These are phyloP conservation scores for Licmophora abbreviata DNA, from an alignment of 108 stramenopile genomes.

Conservation along the genomic window DNA sequence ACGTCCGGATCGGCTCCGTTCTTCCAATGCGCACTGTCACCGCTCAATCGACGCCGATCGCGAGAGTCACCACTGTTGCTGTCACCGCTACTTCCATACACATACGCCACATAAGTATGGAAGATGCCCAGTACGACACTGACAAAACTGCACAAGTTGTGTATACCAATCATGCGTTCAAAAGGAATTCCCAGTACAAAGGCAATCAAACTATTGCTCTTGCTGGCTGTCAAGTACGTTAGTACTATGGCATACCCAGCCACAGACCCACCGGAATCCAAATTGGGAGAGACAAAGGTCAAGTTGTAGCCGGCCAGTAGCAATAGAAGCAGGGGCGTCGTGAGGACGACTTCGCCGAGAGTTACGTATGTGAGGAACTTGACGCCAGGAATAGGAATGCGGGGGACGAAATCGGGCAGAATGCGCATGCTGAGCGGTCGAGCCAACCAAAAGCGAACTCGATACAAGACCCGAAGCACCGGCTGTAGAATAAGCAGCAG, in stretches of 20 bases:
- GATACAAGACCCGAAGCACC: conserved; percentile 1
- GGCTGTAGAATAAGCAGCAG: conserved; percentile 4
- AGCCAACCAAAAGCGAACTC: conserved; percentile 12
- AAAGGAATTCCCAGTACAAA: conserved; percentile 9
- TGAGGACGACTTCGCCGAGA: conserved; percentile 15
- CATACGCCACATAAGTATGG: conserved; percentile 1
- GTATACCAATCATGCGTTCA: conserved; percentile 7
- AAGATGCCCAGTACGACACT: conserved; percentile 1
- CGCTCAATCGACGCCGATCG: conserved; percentile 5
- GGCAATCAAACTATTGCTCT: conserved; percentile 3
- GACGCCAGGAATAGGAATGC: conserved; percentile 7
- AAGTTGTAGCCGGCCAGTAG: conserved; percentile 13
- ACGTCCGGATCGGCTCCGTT: conserved; percentile 5
- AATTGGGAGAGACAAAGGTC: conserved; percentile 10
- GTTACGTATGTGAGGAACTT: conserved; percentile 8
- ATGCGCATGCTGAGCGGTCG: conserved; percentile 9
- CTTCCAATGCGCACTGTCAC: neutral
- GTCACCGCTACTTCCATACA: neutral
- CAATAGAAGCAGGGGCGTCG: conserved; percentile 8
- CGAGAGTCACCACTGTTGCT: neutral
- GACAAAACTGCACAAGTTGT: neutral
- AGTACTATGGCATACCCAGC: conserved; percentile 9
- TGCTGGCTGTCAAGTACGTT: conserved; percentile 8
- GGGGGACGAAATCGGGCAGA: conserved; percentile 12
- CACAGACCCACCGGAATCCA: conserved; percentile 5